A percentile compares a stretch with the other conserved stretches of the same genome.
Conservation (phyloP, 805 yeast species). For the Candida ficus region DNA sequence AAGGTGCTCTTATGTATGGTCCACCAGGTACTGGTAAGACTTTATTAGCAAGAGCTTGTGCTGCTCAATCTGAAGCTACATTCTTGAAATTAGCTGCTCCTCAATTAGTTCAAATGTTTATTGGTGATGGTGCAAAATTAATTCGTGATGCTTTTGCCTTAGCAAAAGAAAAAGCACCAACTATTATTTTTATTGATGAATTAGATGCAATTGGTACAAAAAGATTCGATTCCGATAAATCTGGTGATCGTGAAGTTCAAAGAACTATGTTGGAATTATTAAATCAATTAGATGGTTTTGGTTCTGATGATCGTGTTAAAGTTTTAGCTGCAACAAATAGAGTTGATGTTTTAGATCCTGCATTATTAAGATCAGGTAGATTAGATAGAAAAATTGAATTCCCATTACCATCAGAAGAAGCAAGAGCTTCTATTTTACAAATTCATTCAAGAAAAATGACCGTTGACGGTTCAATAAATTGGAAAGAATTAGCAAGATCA, state of each 20-base stretch:
- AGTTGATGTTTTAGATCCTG: slow-evolving; percentile 98
- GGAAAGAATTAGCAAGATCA: slow-evolving; percentile 97
- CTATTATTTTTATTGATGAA: slow-evolving; percentile 96
- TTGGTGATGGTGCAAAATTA: slow-evolving; percentile 98
- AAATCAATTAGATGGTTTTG: slow-evolving; percentile 97
- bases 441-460: slow-evolving; percentile 97
- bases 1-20: slow-evolving; percentile 97
- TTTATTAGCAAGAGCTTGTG: slow-evolving; percentile 94
- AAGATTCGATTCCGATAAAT: slow-evolving; percentile 94
- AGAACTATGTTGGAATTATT: slow-evolving; percentile 98
- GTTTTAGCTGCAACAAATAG: slow-evolving; percentile 98
- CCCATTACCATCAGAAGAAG: slow-evolving; percentile 96
- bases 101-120: slow-evolving; percentile 95
- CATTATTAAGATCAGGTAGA: slow-evolving; percentile 93
- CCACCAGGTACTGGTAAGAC: slow-evolving; percentile 99
- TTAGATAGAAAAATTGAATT: slow-evolving; percentile 97
- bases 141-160: slow-evolving; percentile 96
- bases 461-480: slow-evolving; percentile 84
- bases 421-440: slow-evolving; percentile 93
- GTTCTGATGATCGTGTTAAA: slow-evolving; percentile 94
- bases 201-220: slow-evolving; percentile 98
- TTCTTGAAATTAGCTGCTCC: slow-evolving; percentile 96
- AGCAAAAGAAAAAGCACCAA: slow-evolving; percentile 97
- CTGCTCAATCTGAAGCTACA: slow-evolving; percentile 97
- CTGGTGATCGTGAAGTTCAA: slow-evolving; percentile 98